Evolutionary conservation across 1,284 basidiomycete genomes (phyloP).

Genomic region (Melampsora allii-populina): DNA sequence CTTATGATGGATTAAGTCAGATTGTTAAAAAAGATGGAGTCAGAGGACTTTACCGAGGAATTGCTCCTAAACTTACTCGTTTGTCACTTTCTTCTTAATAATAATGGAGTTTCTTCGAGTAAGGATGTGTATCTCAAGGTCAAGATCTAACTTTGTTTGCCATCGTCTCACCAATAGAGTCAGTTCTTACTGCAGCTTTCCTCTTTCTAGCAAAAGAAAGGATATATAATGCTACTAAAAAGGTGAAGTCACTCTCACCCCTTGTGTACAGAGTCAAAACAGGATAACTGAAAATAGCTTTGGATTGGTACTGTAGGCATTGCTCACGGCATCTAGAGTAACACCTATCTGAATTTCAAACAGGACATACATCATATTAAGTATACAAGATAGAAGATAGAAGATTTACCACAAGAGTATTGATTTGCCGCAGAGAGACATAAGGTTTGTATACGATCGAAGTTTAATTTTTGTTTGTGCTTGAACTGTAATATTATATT

Average conservation of each 20-base stretch:
- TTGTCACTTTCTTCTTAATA: neutral
- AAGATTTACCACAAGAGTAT: too few relatives aligned
- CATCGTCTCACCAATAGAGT: conserved; percentile 1
- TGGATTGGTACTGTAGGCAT: neutral
- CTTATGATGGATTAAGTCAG: conserved; percentile 26
- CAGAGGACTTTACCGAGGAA: conserved; percentile 33
- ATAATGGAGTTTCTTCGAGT: neutral
- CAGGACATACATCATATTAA: too few relatives aligned
- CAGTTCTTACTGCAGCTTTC: conserved; percentile 39
- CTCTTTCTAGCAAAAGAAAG: conserved; percentile 41
- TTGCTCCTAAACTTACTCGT: conserved; percentile 35
- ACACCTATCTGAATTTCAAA: neutral
- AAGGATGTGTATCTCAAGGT: neutral
- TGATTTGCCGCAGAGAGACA: too few relatives aligned
- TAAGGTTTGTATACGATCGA: too few relatives aligned
- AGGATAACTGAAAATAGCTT: too few relatives aligned
- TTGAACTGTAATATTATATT: too few relatives aligned
- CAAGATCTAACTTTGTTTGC: neutral
- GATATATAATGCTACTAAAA: conserved; percentile 40
- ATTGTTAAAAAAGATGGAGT: conserved; percentile 40
- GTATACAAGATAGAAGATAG: too few relatives aligned
- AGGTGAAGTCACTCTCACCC: conserved; percentile 6
- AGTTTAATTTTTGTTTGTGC: too few relatives aligned
- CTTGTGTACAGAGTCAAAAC: too few relatives aligned
- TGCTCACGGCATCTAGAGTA: neutral